Evolutionary conservation across 495 filamentous ascomycete species (phyloP).

Genomic region (Amniculicola lignicola): DNA sequence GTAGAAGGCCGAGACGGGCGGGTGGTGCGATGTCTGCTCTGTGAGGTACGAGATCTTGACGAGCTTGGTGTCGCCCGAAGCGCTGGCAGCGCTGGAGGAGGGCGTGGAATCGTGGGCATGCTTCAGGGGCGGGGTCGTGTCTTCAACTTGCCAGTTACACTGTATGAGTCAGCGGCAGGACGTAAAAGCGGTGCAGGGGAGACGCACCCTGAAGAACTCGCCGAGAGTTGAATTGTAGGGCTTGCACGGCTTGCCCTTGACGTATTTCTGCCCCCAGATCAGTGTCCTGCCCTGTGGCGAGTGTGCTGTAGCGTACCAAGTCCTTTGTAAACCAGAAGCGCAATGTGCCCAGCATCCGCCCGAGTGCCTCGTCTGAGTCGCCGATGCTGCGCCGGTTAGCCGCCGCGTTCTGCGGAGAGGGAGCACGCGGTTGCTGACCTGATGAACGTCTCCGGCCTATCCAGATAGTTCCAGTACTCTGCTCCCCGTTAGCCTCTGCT

Average conservation of each 20-base stretch:
- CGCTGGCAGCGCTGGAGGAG: conserved; percentile 38
- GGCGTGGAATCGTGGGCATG: conserved; percentile 51
- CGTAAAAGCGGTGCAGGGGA: background rate
- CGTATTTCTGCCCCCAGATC: conserved; percentile 69
- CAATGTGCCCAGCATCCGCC: conserved; percentile 87
- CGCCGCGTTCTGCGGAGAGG: background rate
- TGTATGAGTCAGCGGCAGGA: conserved; percentile 36
- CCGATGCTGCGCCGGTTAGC: conserved; percentile 68
- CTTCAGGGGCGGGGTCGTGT: conserved; percentile 54
- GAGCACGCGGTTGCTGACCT: conserved; percentile 46
- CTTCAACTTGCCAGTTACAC: conserved; percentile 92
- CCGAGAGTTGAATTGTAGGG: conserved; percentile 96
- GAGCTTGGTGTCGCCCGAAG: conserved; percentile 40
- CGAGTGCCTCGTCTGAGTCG: conserved; percentile 83
- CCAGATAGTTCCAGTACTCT: conserved; percentile 99
- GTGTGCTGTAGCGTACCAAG: conserved; percentile 51
- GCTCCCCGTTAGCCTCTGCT: conserved; percentile 10
- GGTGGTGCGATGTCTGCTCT: conserved; percentile 97
- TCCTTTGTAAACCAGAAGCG: conserved; percentile 99
- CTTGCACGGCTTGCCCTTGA: conserved; percentile 97
- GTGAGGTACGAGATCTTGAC: conserved; percentile 88
- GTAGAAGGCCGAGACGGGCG: conserved; percentile 93
- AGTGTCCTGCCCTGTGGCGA: background rate
- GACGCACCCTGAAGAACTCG: conserved; percentile 90
- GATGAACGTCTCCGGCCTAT: conserved; percentile 90